A percentile compares a stretch with the other conserved stretches of the same genome.
Conservation (phyloP, 331 rosid genomes). For the Acacia concinna region DNA sequence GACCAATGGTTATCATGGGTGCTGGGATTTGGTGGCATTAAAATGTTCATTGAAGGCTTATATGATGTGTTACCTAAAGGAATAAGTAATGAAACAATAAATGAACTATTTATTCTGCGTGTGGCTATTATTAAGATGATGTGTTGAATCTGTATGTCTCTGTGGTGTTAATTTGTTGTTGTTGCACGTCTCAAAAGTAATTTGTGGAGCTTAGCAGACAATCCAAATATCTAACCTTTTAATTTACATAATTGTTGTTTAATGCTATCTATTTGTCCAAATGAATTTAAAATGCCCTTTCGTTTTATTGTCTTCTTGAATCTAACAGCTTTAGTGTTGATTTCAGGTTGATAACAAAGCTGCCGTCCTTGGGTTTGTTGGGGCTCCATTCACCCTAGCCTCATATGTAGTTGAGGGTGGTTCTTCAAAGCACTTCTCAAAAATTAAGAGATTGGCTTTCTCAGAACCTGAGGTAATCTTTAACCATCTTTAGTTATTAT, state of each 20-base stretch:
- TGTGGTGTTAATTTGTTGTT: slow-evolving; percentile 20
- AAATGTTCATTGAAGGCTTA: slow-evolving; percentile 5
- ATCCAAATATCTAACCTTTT: neutral
- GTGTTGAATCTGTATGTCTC: neutral
- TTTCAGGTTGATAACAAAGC: slow-evolving; percentile 82
- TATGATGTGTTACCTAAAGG: neutral
- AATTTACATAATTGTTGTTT: neutral
- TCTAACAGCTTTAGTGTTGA: slow-evolving; percentile 18
- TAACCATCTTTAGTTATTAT: neutral
- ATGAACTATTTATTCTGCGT: slow-evolving; percentile 1
- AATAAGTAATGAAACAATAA: neutral
- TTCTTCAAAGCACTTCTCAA: slow-evolving; percentile 81
- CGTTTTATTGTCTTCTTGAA: slow-evolving; percentile 8
- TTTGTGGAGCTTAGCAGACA: neutral
- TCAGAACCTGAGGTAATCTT: slow-evolving; percentile 68
- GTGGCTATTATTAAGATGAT: slow-evolving; percentile 25
- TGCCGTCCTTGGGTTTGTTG: slow-evolving; percentile 93
- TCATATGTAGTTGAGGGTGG: slow-evolving; percentile 98
- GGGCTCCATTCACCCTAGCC: slow-evolving; percentile 95
- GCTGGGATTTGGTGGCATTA: slow-evolving; percentile 23
- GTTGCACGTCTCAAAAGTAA: neutral
- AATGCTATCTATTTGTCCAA: neutral
- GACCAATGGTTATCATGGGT: slow-evolving; percentile 1
- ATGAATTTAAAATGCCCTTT: neutral
- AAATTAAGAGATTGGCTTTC: slow-evolving; percentile 88